Conservation (phyloP, 441 rosid genomes). For the Erodium texanum region DNA sequence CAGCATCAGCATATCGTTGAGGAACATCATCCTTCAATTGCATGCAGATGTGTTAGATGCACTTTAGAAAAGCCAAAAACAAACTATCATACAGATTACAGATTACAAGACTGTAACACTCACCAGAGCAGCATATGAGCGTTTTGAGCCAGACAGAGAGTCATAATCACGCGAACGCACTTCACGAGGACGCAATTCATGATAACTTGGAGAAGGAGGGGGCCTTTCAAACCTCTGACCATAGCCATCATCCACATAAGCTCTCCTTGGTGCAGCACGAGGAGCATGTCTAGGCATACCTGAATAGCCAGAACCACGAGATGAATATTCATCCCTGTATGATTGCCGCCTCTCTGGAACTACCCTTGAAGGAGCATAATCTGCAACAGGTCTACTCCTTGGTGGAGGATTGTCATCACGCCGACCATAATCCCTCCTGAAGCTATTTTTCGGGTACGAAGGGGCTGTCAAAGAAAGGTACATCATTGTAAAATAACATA, state of each 20-base stretch:
- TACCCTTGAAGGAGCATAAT: conserved; percentile 56
- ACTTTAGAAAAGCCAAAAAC: not conserved
- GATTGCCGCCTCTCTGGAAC: conserved; percentile 65
- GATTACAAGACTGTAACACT: conserved; percentile 13
- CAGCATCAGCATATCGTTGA: conserved; percentile 62
- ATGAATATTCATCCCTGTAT: conserved; percentile 66
- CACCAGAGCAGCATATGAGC: conserved; percentile 77
- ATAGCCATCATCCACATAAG: conserved; percentile 69
- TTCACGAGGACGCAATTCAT: conserved; percentile 26
- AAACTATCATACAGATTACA: not conserved
- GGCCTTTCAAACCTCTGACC: conserved; percentile 79
- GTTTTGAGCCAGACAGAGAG: conserved; percentile 74
- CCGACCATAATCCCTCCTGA: conserved; percentile 72
- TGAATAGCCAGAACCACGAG: conserved; percentile 63
- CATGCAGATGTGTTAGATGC: conserved; percentile 8
- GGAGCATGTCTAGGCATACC: conserved; percentile 63
- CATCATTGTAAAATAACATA: not conserved
- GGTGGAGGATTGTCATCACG: conserved; percentile 77
- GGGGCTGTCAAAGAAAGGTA: conserved; percentile 36
- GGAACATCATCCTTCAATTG: conserved; percentile 68
- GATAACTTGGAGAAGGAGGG: conserved; percentile 41
- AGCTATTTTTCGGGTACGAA: conserved; percentile 56
- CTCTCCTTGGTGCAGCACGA: conserved; percentile 61
- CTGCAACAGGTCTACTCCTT: conserved; percentile 61
- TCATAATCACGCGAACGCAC: conserved; percentile 78